A percentile compares a stretch with the other conserved stretches of the same genome.
Evolutionary conservation across 1,139 yeast species (phyloP).

Genomic region (Yamadazyma spencermartinsiae): DNA sequence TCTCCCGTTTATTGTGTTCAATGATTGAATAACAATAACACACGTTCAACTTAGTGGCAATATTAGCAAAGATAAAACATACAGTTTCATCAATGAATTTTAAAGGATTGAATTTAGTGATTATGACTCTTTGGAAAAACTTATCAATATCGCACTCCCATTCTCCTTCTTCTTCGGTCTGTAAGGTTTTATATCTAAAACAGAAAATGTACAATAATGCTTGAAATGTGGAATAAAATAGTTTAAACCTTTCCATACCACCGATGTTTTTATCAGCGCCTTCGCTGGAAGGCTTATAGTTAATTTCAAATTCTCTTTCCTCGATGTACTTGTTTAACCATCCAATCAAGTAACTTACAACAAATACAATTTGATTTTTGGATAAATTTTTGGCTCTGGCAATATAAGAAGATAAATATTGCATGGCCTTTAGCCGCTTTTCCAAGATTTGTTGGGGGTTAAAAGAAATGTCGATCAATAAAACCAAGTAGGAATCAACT

Average conservation of each 20-base stretch:
- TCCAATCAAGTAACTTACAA: conserved; percentile 72
- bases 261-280: conserved; percentile 31
- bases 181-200: conserved; percentile 70
- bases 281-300: conserved; percentile 28
- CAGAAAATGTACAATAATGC: conserved; percentile 89
- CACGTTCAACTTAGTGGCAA: conserved; percentile 85
- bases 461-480: conserved; percentile 81
- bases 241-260: conserved; percentile 77
- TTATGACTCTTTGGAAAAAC: conserved; percentile 81
- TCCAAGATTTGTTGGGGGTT: conserved; percentile 66
- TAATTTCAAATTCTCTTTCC: conserved; percentile 82
- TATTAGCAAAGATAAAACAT: conserved; percentile 88
- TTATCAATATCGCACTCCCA: conserved; percentile 89
- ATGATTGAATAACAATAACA: conserved; percentile 93
- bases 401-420: conserved; percentile 85
- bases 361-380: conserved; percentile 71
- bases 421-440: conserved; percentile 83
- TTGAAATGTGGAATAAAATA: conserved; percentile 92
- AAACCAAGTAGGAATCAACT: conserved; percentile 81
- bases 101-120: conserved; percentile 89
- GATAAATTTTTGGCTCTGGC: conserved; percentile 82
- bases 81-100: conserved; percentile 93
- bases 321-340: conserved; percentile 82
- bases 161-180: conserved; percentile 33
- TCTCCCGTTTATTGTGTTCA: conserved; percentile 81